A percentile compares a stretch with the other conserved stretches of the same genome.
Evolutionary conservation across 345 rosid species (phyloP).

Genomic region (Melaleuca quinquenervia): DNA sequence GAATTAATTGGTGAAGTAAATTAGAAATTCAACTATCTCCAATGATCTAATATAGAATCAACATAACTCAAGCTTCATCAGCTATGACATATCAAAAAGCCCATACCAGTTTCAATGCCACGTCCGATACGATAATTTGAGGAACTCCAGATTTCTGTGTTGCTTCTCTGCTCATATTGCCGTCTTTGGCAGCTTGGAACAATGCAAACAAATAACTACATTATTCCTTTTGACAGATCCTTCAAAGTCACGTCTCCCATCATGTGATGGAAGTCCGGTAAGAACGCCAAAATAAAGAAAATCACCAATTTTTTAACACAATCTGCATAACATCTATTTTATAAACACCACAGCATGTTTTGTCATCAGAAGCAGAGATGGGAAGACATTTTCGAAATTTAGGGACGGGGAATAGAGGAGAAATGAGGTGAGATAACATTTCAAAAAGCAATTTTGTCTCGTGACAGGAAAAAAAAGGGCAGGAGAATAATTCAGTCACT

Average conservation of each 20-base stretch:
- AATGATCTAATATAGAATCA: background rate
- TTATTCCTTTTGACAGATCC: fast-evolving
- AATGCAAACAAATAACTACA: background rate
- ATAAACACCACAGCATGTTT: background rate
- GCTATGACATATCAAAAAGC: background rate
- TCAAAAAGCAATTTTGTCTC: background rate
- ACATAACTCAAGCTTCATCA: background rate
- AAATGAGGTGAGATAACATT: background rate
- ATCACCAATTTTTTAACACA: background rate
- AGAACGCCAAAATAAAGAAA: background rate
- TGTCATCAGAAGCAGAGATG: background rate
- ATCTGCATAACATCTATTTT: background rate
- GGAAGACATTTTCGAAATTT: background rate
- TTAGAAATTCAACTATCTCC: background rate
- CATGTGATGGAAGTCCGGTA: background rate
- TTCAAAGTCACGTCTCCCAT: background rate
- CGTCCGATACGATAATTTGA: background rate
- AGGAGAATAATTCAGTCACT: background rate
- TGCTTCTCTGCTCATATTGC: background rate
- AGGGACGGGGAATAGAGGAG: background rate
- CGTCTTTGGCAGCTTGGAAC: background rate
- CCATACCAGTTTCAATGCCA: background rate
- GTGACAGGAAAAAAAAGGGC: background rate
- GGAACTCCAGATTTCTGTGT: background rate
- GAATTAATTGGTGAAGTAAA: background rate